phyloP scores from a whole-genome alignment of 1,284 basidiomycete genomes.

The Exsudoporus floridanus region DNA sequence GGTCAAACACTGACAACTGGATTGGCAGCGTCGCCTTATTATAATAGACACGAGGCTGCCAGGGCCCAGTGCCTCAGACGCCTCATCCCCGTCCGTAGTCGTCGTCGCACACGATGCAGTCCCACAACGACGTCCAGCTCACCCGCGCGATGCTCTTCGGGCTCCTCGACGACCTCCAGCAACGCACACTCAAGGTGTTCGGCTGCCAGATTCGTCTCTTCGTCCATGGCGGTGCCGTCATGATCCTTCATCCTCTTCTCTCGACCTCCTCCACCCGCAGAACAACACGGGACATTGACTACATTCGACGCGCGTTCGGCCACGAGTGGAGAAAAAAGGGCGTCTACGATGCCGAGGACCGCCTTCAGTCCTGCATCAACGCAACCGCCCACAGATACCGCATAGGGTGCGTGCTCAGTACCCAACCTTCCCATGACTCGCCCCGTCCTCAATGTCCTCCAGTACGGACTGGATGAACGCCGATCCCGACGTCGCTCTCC shows the following conservation, averaged over 20 bases:
- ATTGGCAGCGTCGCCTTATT: not conserved
- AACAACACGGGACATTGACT: constrained; percentile 64
- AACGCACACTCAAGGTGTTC: constrained; percentile 44
- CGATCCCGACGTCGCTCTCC: constrained; percentile 64
- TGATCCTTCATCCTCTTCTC: constrained; percentile 57
- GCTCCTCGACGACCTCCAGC: constrained; percentile 52
- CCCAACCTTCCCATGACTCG: not conserved
- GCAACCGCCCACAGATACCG: constrained; percentile 49
- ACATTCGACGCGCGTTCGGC: constrained; percentile 57
- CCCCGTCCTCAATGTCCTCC: constrained; percentile 2
- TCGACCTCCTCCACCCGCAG: constrained; percentile 43
- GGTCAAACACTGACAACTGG: not conserved
- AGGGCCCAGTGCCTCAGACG: not conserved
- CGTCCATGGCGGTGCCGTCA: constrained; percentile 66
- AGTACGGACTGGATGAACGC: constrained; percentile 70
- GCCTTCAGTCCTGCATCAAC: constrained; percentile 54
- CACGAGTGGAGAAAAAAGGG: constrained; percentile 51
- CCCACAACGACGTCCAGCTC: constrained; percentile 42
- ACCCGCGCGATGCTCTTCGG: constrained; percentile 37
- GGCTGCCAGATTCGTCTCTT: constrained; percentile 52
- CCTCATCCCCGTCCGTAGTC: not conserved
- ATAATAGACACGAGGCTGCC: constrained; percentile 13
- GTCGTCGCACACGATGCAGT: constrained; percentile 15
- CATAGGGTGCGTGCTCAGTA: constrained; percentile 41
- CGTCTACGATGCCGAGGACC: constrained; percentile 48